Evolutionary conservation across 257 asterid genomes (phyloP).

Genomic region (Petunia secreta): DNA sequence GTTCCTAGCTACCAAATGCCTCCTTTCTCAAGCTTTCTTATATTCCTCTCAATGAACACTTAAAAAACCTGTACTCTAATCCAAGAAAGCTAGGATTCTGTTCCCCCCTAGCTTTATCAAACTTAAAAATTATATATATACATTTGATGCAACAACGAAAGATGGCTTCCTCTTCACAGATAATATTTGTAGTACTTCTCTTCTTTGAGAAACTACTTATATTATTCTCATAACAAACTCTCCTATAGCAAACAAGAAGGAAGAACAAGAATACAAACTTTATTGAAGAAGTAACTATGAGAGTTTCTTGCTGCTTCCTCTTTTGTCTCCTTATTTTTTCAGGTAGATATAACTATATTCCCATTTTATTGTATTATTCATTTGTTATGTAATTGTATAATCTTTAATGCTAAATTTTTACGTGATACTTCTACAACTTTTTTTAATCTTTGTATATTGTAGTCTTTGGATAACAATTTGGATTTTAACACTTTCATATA

Average conservation of each 20-base stretch:
- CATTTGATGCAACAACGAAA: slow-evolving; percentile 27
- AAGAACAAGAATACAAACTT: neutral
- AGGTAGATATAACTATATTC: slow-evolving; percentile 46
- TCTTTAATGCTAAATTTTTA: neutral
- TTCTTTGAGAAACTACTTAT: slow-evolving; percentile 23
- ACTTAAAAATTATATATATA: slow-evolving; percentile 46
- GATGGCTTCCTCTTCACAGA: slow-evolving; percentile 46
- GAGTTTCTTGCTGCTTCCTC: slow-evolving; percentile 37
- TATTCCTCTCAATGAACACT: slow-evolving; percentile 66
- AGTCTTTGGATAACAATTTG: neutral
- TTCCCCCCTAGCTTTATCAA: slow-evolving; percentile 33
- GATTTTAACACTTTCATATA: neutral
- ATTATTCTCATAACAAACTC: slow-evolving; percentile 16
- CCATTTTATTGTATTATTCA: neutral
- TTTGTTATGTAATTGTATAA: neutral
- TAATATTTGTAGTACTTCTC: slow-evolving; percentile 33
- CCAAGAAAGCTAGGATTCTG: slow-evolving; percentile 94
- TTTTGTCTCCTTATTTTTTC: slow-evolving; percentile 49
- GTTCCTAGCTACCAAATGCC: slow-evolving; percentile 64
- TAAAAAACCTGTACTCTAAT: slow-evolving; percentile 43
- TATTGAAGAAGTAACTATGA: slow-evolving; percentile 34
- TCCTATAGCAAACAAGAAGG: neutral
- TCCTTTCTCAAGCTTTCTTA: slow-evolving; percentile 74
- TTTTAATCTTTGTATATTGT: neutral
- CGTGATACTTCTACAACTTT: neutral